phyloP scores from a whole-genome alignment of 345 rosid genomes.

The Syzygium aqueum region DNA sequence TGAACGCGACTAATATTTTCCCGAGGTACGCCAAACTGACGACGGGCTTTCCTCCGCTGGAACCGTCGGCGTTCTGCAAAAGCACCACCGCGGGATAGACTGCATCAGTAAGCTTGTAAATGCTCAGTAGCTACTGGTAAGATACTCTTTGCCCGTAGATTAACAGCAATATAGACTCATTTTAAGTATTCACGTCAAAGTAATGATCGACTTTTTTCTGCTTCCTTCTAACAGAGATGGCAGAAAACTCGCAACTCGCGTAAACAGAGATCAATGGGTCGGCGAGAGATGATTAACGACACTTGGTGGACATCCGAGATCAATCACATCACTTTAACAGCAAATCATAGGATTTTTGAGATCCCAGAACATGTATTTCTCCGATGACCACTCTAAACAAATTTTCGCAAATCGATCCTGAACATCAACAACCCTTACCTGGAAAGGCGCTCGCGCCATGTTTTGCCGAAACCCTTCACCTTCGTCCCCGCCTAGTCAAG shows the following conservation, averaged over 20 bases:
- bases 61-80: constrained; percentile 24
- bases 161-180: not conserved
- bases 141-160: not conserved
- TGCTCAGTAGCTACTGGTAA: not conserved
- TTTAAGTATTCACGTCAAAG: not conserved
- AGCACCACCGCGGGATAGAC: not conserved
- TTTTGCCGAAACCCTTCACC: not conserved
- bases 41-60: constrained; percentile 2
- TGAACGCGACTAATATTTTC: constrained; percentile 55
- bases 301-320: not conserved
- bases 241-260: not conserved
- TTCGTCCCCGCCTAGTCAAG: constrained; percentile 19
- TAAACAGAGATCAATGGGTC: not conserved
- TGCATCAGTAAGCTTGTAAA: not conserved
- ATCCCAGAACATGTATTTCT: not conserved
- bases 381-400: not conserved
- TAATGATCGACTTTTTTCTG: not conserved
- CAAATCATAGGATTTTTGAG: not conserved
- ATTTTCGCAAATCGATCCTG: not conserved
- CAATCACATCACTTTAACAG: not conserved
- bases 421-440: not conserved
- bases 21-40: constrained; percentile 26
- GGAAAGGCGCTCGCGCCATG: not conserved
- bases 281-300: not conserved
- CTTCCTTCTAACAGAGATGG: not conserved